Evolutionary conservation across 176 grass and related monocot genomes (phyloP).

Genomic region (Avena insularis): DNA sequence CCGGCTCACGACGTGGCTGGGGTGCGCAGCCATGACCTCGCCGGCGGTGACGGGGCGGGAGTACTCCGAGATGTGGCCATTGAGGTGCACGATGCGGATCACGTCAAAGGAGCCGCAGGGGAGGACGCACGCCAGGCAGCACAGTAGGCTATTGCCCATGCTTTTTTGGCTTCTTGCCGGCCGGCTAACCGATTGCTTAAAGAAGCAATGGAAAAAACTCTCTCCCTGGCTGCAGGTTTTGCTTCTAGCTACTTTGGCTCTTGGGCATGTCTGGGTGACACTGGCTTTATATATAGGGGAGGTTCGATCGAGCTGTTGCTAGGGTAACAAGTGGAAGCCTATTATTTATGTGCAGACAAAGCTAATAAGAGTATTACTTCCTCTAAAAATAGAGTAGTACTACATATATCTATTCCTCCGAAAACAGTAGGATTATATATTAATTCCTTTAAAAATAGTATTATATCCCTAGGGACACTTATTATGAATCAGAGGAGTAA

Average conservation of each 20-base stretch:
- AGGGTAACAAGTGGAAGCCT: slow-evolving; percentile 17
- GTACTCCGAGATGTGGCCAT: slow-evolving; percentile 81
- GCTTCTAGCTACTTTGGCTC: slow-evolving; percentile 23
- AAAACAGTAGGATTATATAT: background rate
- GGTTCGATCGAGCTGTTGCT: background rate
- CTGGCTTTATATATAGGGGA: slow-evolving; percentile 39
- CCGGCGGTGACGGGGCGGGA: slow-evolving; percentile 62
- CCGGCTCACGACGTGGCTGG: slow-evolving; percentile 75
- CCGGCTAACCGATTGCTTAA: slow-evolving; percentile 7
- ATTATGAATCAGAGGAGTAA: too few relatives aligned
- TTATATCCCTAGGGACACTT: too few relatives aligned
- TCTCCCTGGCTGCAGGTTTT: background rate
- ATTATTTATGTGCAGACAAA: slow-evolving; percentile 10
- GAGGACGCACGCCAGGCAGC: slow-evolving; percentile 84
- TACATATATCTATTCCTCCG: background rate
- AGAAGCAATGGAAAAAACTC: slow-evolving; percentile 30
- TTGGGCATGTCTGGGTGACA: slow-evolving; percentile 35
- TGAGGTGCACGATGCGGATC: slow-evolving; percentile 82
- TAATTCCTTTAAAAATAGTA: background rate
- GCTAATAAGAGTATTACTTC: background rate
- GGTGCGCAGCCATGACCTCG: slow-evolving; percentile 75
- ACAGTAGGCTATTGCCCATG: slow-evolving; percentile 91
- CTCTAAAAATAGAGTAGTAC: background rate
- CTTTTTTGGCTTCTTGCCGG: slow-evolving; percentile 5
- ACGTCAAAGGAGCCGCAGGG: slow-evolving; percentile 91